Conservation (phyloP, 768 basidiomycete genomes). For the Trametes villosa region DNA sequence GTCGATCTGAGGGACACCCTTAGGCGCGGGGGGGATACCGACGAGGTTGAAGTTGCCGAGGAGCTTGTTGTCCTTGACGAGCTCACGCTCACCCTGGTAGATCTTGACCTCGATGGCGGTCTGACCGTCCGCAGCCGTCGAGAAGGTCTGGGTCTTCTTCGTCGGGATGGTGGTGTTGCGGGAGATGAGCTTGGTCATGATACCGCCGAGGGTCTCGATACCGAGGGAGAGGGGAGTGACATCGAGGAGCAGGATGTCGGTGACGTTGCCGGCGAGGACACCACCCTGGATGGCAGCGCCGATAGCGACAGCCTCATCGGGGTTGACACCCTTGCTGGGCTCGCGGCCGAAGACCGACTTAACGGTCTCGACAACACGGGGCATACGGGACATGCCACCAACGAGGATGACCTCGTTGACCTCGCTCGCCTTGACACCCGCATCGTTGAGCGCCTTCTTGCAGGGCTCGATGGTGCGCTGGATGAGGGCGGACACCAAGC, state of each 20-base stretch:
- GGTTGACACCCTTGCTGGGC: conserved; percentile 98
- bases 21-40: conserved; percentile 86
- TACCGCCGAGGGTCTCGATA: conserved; percentile 97
- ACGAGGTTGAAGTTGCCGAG: conserved; percentile 99
- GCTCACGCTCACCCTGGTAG: conserved; percentile 98
- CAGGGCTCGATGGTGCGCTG: conserved; percentile 93
- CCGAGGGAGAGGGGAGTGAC: conserved; percentile 97
- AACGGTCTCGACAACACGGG: conserved; percentile 91
- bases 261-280: conserved; percentile 95
- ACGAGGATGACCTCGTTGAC: conserved; percentile 98
- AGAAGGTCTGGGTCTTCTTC: conserved; percentile 99
- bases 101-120: conserved; percentile 99
- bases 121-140: conserved; percentile 98
- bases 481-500: conserved; percentile 79
- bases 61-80: conserved; percentile 97
- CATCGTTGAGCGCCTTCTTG: conserved; percentile 95
- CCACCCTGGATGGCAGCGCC: conserved; percentile 98
- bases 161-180: conserved; percentile 99
- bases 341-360: conserved; percentile 94
- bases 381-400: conserved; percentile 99
- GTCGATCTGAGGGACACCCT: conserved; percentile 78
- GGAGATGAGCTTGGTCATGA: conserved; percentile 53
- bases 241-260: conserved; percentile 92
- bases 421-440: conserved; percentile 89
- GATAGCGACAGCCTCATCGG: conserved; percentile 98